Base-by-base conservation (phyloP, 1,284 basidiomycete genomes). In the Xerocomus minutiporus region DNA sequence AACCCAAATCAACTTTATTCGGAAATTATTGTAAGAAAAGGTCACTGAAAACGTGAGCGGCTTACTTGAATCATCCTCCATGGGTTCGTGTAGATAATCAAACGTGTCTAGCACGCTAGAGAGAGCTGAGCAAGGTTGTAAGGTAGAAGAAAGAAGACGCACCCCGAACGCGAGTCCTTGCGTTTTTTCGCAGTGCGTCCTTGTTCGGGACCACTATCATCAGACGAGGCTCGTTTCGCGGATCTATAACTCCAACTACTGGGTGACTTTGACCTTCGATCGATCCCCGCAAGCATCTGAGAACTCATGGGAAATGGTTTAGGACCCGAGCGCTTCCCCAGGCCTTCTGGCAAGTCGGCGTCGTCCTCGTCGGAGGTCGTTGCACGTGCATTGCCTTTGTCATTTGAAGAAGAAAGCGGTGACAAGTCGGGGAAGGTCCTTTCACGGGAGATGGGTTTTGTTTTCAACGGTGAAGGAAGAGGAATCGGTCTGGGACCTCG, bases 221-320 rank as follows among this genome's bases (percentile, higher is more conserved):
- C 70, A 1, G 73, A 73, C 1, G 65, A 73, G 0, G 62, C 42
- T 32, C 73, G 71, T 59, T 80, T 80, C 15, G 57, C 60, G 1
- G 62, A 59, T 36, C 51, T 49, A 4, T 53, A 57, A 28, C 62
- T 61, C 12, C 57, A 52, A 3, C 45, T 48, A 11, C 57, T 53
- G 4, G 64, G 52, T 1, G 50, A 58, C 5, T 61, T 63, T 26
- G 67, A 62, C 5, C 50, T 60, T 20, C n/a, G 54, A 1, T 62
- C 58, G 36, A 75, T 72, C 40, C 69, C 73, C 8, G 65, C 62
- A 4, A 20, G 17, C 17, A 20, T 20, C 17, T 20, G 17, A 20
- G 17, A 20, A 20, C 17, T 20, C 17, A 20, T 20, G 17, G 17
- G 17, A 20, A 20, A 20, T 20, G 17, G 17, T 20, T 20, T 20